Evolutionary conservation across 768 basidiomycete species (phyloP), one percentile per base, ranked within the genome.

Genomic region (Piloderma croceum): DNA sequence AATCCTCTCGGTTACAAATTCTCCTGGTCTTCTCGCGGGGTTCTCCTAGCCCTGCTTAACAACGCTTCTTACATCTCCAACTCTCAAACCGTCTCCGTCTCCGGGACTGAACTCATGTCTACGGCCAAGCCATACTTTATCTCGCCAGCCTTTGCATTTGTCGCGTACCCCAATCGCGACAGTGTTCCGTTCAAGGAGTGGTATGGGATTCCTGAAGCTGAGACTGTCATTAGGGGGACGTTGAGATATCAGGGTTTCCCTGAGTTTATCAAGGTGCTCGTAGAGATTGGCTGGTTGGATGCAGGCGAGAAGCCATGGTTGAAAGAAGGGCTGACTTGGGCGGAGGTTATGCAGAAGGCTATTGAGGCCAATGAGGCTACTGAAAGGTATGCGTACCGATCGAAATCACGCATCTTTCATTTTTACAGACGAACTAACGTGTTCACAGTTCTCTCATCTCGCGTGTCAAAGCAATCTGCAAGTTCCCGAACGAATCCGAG

Each of bases 1-100:
- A 99, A 98, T 69, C 92, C 96, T 3, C 83, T 98, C 42, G 94
- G 94, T 9, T 99, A 97, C 80, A 97, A 97, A 63, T 97, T 99
- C 70, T 96, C 91, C 25, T 98, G 96, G 96, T 94, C 91, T 6
- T 88, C 92, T 6, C 85, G 91, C 17, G 94, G 93, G 38, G 92
- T 93, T 32, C 83, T 99, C 41, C 84, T 97, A 50, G 94, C 96
- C 2, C 77, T 97, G 38, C 77, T 92, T 53, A 98, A 98, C 71
- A 71, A 76, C 24, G 96, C 90, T 15, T 81, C 86, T 3, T 92
- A 83, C 67, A 71, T 85, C 55, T 70, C 79, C 27, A 67, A 74
- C 39, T 77, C 81, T 23, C 65, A 88, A 62, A 66, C 75, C 34
- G 69, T 81, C 37, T 69, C 76, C 32, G 73, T 98, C 32, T 61